Evolutionary conservation across 768 basidiomycete species (phyloP).

Genomic region (Leccinellum albellum): DNA sequence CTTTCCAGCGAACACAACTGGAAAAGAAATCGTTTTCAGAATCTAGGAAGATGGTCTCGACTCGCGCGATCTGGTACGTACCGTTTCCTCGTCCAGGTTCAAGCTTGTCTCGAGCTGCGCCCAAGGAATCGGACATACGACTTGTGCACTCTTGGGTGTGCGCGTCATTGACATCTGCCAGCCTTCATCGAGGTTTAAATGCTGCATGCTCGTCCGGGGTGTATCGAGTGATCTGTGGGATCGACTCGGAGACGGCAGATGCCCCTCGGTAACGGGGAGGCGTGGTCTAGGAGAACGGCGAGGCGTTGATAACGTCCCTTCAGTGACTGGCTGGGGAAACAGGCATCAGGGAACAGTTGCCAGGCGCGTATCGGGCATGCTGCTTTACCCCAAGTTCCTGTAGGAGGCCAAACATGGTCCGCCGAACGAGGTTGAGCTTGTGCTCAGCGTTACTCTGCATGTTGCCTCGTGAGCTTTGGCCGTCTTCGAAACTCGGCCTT

Average conservation of each 20-base stretch:
- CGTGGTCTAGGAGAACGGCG: slow-evolving; percentile 10
- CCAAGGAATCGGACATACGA: slow-evolving; percentile 32
- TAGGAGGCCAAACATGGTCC: slow-evolving; percentile 41
- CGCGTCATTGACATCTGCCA: slow-evolving; percentile 43
- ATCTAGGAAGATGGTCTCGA: not conserved
- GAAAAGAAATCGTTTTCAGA: not conserved
- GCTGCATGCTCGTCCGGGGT: not conserved
- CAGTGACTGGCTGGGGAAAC: slow-evolving; percentile 16
- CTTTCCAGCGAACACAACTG: slow-evolving; percentile 30
- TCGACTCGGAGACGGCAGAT: slow-evolving; percentile 6
- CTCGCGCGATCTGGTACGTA: slow-evolving; percentile 22
- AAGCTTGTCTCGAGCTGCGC: slow-evolving; percentile 25
- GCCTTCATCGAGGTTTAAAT: slow-evolving; percentile 15
- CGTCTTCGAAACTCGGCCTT: slow-evolving; percentile 17
- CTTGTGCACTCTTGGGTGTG: slow-evolving; percentile 34
- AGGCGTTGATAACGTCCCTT: slow-evolving; percentile 11
- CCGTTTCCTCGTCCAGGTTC: slow-evolving; percentile 38
- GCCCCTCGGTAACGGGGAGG: not conserved
- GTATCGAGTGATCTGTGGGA: slow-evolving; percentile 1
- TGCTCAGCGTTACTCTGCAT: slow-evolving; percentile 34
- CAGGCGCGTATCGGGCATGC: not conserved
- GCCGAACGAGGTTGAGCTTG: slow-evolving; percentile 33
- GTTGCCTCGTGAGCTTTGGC: slow-evolving; percentile 28
- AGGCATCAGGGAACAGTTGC: not conserved
- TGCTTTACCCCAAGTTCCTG: slow-evolving; percentile 38